A percentile compares a stretch with the other conserved stretches of the same genome.
These are phyloP conservation scores for Phtheirospermum japonicum DNA, from an alignment of 257 asterid genomes.

Conservation along the genomic window DNA sequence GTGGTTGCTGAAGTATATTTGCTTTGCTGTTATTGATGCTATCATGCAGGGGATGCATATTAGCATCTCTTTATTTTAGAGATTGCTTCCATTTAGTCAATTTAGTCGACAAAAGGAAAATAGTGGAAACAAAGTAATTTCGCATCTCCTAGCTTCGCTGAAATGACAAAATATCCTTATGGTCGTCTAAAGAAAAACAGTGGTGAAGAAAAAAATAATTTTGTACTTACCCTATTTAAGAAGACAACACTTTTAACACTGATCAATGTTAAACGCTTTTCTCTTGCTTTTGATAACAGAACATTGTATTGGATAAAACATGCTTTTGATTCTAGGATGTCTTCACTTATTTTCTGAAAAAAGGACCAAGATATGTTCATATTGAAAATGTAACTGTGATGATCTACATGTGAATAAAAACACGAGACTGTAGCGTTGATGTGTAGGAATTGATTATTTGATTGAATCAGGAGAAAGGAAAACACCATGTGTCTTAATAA, in stretches of 20 bases:
- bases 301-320: neutral
- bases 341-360: no score
- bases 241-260: neutral
- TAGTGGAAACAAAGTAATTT: neutral
- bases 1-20: constrained; percentile 15
- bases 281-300: neutral
- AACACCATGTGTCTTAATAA: no score
- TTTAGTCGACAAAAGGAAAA: neutral
- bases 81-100: constrained; percentile 5
- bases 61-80: constrained; percentile 4
- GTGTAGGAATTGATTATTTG: no score
- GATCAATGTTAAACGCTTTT: neutral
- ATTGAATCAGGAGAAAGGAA: no score
- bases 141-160: constrained; percentile 6
- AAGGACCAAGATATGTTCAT: neutral
- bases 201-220: no score
- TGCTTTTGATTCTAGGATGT: neutral
- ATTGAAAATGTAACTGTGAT: neutral
- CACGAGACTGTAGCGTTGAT: neutral
- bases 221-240: neutral
- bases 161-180: neutral
- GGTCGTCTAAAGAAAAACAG: neutral
- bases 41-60: constrained; percentile 2
- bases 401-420: constrained; percentile 4
- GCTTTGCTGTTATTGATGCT: no score